Conservation (phyloP, 2,329 filamentous ascomycete species). For the Fusarium verticillioides region DNA sequence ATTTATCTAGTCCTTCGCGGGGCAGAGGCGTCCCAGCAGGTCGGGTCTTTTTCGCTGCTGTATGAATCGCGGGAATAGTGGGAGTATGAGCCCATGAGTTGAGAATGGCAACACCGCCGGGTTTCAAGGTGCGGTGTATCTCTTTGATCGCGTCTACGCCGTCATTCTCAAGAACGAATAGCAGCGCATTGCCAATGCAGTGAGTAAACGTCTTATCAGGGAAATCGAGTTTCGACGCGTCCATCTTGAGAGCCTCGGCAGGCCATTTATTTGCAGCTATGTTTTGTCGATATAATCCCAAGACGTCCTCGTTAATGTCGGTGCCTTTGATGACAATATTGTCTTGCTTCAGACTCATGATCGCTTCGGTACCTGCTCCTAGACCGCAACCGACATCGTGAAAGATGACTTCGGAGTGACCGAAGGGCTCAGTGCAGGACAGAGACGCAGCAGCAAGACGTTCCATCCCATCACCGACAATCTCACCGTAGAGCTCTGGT, state of each 20-base stretch:
- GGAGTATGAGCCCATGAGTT: slow-evolving; percentile 7
- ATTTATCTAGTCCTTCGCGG: not conserved
- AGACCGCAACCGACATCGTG: slow-evolving; percentile 18
- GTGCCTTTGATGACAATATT: not conserved
- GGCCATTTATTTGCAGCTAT: not conserved
- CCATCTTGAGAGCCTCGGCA: not conserved
- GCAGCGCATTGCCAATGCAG: not conserved
- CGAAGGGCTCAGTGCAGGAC: rapidly evolving
- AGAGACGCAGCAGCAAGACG: not conserved
- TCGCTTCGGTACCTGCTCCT: not conserved
- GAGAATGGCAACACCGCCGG: not conserved
- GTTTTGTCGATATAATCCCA: not conserved
- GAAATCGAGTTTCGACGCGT: not conserved
- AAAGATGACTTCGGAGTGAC: not conserved
- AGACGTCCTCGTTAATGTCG: not conserved
- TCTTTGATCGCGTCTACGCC: not conserved
- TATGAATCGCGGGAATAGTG: not conserved
- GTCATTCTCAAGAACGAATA: slow-evolving; percentile 1
- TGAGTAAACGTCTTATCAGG: not conserved
- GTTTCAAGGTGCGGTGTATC: not conserved
- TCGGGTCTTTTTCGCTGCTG: not conserved
- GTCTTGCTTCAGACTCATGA: rapidly evolving
- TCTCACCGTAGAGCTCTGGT: not conserved
- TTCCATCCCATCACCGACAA: slow-evolving; percentile 5
- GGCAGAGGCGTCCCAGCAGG: not conserved